Evolutionary conservation across 2,329 filamentous ascomycete genomes (phyloP), one percentile per base, ranked within the genome.

Genomic region (Hypoxylon sp.): DNA sequence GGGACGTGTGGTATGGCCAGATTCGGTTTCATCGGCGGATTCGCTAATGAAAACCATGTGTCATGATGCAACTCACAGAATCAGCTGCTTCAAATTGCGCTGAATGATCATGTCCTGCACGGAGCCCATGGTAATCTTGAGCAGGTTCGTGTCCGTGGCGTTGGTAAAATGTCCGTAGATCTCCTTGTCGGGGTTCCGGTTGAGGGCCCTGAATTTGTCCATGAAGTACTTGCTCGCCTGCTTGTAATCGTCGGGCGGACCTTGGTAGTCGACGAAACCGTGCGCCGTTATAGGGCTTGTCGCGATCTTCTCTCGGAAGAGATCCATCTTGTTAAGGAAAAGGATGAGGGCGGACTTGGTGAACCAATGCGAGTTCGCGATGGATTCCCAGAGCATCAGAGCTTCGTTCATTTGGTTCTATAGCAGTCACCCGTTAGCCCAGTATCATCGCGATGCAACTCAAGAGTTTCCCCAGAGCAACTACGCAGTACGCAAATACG

Each of bases 381-480:
- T 90, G 1, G 91, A 93, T 76, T 94, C 91, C 83, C 92, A 94
- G 17, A 94, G 83, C 90, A 94, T 94, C 72, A 94, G 82, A 2
- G 91, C 91, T 78, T 94, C 91, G 78, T 93, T 92, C 91, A 94
- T 94, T 91, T 94, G 91, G 76, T 94, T 94, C 91, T 93, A 68
- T 6, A 19, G 7, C 13, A 47, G 24, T 19, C 50, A 48, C 6
- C 11, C 53, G 63, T 68, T 53, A 71, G 50, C 20, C 19, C 24
- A 13, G 34, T 52, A 4, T 20, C 30, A 19, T 26, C 22, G 19
- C 47, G 34, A 7, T 26, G 10, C 26, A 43, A 26, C 28, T 11
- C 4, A 15, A 10, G 17, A 26, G n/a, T 10, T 13, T 47, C 24
- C 26, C 19, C n/a, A 43, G 22, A 28, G 22, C 6, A 47, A n/a